Conservation (phyloP, 768 basidiomycete genomes). For the Termitomyces sp. region DNA sequence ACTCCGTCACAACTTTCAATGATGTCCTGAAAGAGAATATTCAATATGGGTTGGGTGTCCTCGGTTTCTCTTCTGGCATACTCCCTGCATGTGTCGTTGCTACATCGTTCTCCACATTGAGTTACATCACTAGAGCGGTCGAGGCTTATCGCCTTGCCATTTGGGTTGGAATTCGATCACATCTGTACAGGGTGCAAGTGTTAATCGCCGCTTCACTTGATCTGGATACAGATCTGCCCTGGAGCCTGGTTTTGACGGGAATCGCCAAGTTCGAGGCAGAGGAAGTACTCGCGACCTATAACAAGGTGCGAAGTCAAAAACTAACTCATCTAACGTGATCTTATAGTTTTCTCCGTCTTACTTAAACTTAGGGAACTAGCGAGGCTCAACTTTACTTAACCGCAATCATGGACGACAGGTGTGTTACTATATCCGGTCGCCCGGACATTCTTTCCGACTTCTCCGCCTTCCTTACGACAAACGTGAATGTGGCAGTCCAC, state of each 20-base stretch:
- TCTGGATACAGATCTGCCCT: slow-evolving; percentile 17
- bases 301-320: slow-evolving; percentile 8
- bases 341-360: slow-evolving; percentile 3
- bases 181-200: slow-evolving; percentile 21
- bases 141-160: slow-evolving; percentile 45
- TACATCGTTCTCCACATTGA: slow-evolving; percentile 30
- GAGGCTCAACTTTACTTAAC: slow-evolving; percentile 37
- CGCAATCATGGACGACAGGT: slow-evolving; percentile 39
- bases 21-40: slow-evolving; percentile 29
- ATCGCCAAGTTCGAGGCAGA: slow-evolving; percentile 25
- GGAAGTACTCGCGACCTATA: slow-evolving; percentile 14
- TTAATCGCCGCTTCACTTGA: slow-evolving; percentile 19
- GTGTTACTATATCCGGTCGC: slow-evolving; percentile 52
- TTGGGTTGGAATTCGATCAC: slow-evolving; percentile 45
- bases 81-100: slow-evolving; percentile 47
- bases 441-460: slow-evolving; percentile 45
- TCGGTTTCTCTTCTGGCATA: slow-evolving; percentile 56
- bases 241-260: slow-evolving; percentile 18
- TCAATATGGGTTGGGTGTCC: slow-evolving; percentile 28
- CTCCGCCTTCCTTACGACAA: slow-evolving; percentile 26
- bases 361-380: slow-evolving; percentile 7
- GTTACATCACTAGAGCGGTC: slow-evolving; percentile 37
- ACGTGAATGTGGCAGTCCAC: slow-evolving; percentile 24
- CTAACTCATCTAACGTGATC: slow-evolving; percentile 4
- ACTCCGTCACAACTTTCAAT: slow-evolving; percentile 19